Percentiles rank a stretch among this genome's conserved stretches.
These are phyloP conservation scores for Extremus antarcticus DNA, from an alignment of 495 filamentous ascomycete genomes.

Conservation along the genomic window DNA sequence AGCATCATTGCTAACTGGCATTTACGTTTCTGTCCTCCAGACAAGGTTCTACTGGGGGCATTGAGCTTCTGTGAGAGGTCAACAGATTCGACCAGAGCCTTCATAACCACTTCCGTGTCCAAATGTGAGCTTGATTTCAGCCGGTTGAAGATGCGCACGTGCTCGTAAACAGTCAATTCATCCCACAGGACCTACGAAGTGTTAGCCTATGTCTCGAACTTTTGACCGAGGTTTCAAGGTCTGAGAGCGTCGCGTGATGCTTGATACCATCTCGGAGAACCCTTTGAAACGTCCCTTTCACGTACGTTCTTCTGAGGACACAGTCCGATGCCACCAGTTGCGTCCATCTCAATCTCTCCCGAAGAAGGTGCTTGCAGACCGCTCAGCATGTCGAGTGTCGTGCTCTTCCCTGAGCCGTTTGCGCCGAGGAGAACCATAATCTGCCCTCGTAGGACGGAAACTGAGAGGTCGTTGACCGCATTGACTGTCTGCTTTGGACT, in stretches of 20 bases:
- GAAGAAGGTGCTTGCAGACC: constrained; percentile 60
- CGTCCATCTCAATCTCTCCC: constrained; percentile 60
- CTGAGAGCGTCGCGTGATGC: too few species aligned
- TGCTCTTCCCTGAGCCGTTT: constrained; percentile 80
- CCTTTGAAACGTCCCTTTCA: too few species aligned
- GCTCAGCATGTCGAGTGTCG: constrained; percentile 75
- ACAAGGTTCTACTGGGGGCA: constrained; percentile 56
- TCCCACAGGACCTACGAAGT: too few species aligned
- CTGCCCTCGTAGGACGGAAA: constrained; percentile 59
- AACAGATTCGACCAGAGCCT: constrained; percentile 50
- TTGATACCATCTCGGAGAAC: too few species aligned
- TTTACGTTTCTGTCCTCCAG: constrained; percentile 82
- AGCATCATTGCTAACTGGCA: constrained; percentile 92
- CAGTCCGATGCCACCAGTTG: constrained; percentile 67
- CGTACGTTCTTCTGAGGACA: constrained; percentile 71
- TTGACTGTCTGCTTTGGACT: constrained; percentile 48
- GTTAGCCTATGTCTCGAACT: too few species aligned
- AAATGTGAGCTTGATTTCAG: constrained; percentile 50
- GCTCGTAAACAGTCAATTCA: constrained; percentile 68
- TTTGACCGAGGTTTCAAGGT: too few species aligned
- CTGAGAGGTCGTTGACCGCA: constrained; percentile 58
- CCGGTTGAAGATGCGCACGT: constrained; percentile 65
- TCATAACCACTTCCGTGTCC: constrained; percentile 44
- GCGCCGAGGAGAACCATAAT: constrained; percentile 75
- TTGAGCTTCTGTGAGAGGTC: constrained; percentile 61